Evolutionary conservation across 208 protist species (phyloP), one percentile per base, ranked within the genome.

Genomic region (Leishmania guyanensis): DNA sequence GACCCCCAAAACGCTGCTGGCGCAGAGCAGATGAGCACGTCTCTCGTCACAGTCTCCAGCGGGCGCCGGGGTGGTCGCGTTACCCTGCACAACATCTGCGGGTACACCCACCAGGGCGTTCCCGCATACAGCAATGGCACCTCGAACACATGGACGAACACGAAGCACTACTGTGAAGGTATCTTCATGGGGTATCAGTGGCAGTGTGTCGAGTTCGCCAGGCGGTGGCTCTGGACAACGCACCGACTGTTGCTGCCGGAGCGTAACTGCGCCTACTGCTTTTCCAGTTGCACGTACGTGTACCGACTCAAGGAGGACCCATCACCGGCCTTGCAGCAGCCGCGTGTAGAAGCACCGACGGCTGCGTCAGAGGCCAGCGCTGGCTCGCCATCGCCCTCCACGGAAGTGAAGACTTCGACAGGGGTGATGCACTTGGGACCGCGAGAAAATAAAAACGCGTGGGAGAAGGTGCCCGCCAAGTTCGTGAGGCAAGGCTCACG

Each of bases 171-270:
- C 75, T 50, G 73, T 29, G 84, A 91, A 48, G 80, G 86, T 58
- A 76, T 91, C 62, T 97, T 94, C 80, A 94, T 92, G 88, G 93
- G 93, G 22, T 95, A 94, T 77, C 88, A 92, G 79, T 97, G 93
- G 92, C 93, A 97, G 89, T 97, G 93, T 79, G 93, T 97, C 4
- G 92, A 97, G 84, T 97, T 94, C 77, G 92, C 92, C 46, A 88
- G 93, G 29, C 93, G 93, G 17, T 95, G 91, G 90, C 85, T 97
- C 36, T 91, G 89, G 84, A 62, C 83, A 56, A 81, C 85, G 33
- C 92, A 93, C 71, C 83, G 91, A 17, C 88, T 97, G 29, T 73
- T 89, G 51, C 88, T 97, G 26, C 93, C 89, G 26, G 70, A 84
- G 70, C 86, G 86, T 39, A 82, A 75, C 78, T 92, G 84, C 56